Percentiles rank a stretch among this genome's conserved stretches.
Conservation (phyloP, 2,329 filamentous ascomycete genomes). For the Colletotrichum lupini region DNA sequence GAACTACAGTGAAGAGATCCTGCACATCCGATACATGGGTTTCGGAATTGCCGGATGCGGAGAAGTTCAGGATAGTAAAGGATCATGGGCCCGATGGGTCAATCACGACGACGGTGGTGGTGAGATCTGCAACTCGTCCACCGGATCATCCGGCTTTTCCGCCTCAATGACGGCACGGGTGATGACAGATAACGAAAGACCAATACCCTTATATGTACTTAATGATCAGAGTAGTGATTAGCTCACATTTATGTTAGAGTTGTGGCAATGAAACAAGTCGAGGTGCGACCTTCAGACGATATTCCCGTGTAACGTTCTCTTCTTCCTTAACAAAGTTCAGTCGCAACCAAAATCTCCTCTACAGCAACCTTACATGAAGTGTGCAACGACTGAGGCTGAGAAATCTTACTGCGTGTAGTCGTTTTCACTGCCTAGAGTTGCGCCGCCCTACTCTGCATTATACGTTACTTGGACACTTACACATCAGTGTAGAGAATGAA, state of each 20-base stretch:
- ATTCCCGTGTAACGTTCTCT: neutral
- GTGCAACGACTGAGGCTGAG: neutral
- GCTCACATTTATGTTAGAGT: neutral
- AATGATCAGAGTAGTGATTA: neutral
- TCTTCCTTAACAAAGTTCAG: neutral
- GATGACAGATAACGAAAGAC: no score
- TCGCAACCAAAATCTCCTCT: neutral
- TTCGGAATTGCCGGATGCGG: neutral
- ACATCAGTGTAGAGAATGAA: slow-evolving; percentile 50
- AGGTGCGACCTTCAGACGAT: neutral
- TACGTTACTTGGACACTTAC: slow-evolving; percentile 21
- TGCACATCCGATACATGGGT: neutral
- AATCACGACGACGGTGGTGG: slow-evolving; percentile 23
- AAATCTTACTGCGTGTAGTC: neutral
- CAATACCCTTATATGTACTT: neutral
- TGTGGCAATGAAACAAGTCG: neutral
- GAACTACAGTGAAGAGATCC: neutral
- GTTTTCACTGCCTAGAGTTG: neutral
- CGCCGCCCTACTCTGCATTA: no score
- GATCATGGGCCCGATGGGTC: slow-evolving; percentile 12
- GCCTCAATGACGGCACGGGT: neutral
- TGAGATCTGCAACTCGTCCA: slow-evolving; percentile 7
- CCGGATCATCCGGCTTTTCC: neutral
- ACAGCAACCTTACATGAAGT: neutral
- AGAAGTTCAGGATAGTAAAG: slow-evolving; percentile 21